These are phyloP conservation scores for Rhizoclosmatium sp. DNA, from an alignment of 192 early-diverging fungal species.

Conservation along the genomic window DNA sequence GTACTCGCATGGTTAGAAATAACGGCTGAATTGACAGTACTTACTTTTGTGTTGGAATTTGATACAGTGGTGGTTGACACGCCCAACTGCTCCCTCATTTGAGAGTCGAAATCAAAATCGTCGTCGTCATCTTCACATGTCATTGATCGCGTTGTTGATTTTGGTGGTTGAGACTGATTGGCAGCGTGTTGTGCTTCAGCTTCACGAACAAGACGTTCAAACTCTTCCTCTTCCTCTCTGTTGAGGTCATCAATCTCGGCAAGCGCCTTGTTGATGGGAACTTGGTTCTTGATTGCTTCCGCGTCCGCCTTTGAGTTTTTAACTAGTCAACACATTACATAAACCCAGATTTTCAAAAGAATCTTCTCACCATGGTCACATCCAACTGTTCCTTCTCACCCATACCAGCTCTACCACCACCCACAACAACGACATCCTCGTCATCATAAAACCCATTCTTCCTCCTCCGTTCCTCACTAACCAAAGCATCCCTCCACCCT, in stretches of 20 bases:
- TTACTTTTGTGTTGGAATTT: background rate
- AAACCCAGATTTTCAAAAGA: too few relatives aligned
- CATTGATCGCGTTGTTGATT: background rate
- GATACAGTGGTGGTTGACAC: too few relatives aligned
- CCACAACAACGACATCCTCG: background rate
- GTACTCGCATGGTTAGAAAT: too few relatives aligned
- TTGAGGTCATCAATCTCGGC: slow-evolving; percentile 3
- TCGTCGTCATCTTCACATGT: background rate
- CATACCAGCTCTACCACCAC: background rate
- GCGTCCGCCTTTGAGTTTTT: background rate
- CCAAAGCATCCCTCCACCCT: slow-evolving; percentile 18
- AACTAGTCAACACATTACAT: background rate
- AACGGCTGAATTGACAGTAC: too few relatives aligned
- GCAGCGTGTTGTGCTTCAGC: background rate
- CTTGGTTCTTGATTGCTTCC: background rate
- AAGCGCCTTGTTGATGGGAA: background rate
- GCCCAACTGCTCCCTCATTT: background rate
- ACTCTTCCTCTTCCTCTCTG: slow-evolving; percentile 11
- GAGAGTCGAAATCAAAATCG: background rate
- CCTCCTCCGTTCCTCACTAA: background rate
- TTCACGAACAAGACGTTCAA: background rate
- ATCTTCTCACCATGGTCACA: too few relatives aligned
- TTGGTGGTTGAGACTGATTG: background rate
- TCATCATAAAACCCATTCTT: slow-evolving; percentile 1
- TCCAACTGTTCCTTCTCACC: too few relatives aligned